These are phyloP conservation scores for Wickerhamiella cacticola DNA, from an alignment of 805 yeast species.

Conservation along the genomic window DNA sequence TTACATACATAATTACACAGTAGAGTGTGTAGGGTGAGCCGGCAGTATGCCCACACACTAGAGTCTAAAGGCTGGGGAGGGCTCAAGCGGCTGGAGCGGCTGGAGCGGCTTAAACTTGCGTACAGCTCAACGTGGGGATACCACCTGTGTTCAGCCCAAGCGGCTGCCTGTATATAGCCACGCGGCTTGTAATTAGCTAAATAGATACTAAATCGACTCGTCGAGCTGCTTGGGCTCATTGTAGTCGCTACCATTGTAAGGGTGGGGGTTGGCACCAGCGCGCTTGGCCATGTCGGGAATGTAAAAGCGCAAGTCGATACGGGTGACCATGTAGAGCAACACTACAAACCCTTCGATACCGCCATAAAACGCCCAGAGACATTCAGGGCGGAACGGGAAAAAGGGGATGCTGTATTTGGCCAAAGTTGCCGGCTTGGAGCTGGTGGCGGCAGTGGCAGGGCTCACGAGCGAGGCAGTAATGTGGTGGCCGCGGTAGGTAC, in stretches of 20 bases:
- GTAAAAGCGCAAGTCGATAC: constrained; percentile 69
- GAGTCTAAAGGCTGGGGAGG: too few species aligned
- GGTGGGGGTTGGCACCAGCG: constrained; percentile 14
- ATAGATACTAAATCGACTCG: constrained; percentile 10
- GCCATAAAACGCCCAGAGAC: constrained; percentile 61
- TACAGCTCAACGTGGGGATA: too few species aligned
- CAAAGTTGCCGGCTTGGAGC: not conserved
- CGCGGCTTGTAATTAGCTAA: too few species aligned
- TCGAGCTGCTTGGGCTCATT: constrained; percentile 16
- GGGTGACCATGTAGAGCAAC: constrained; percentile 43
- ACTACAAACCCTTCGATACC: constrained; percentile 49
- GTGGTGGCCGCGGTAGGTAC: constrained; percentile 13
- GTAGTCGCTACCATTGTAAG: constrained; percentile 15
- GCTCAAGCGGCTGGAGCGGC: too few species aligned
- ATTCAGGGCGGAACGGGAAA: constrained; percentile 42
- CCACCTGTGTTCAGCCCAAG: too few species aligned
- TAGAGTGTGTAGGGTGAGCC: too few species aligned
- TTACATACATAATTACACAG: too few species aligned
- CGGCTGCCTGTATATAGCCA: too few species aligned
- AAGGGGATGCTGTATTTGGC: constrained; percentile 23
- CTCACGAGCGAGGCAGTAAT: constrained; percentile 13
- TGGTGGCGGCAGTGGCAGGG: constrained; percentile 1
- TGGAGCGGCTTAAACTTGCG: too few species aligned
- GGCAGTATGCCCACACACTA: too few species aligned
- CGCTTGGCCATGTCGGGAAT: constrained; percentile 43